A percentile compares a stretch with the other conserved stretches of the same genome.
Evolutionary conservation across 352 stramenopile species (phyloP).

Genomic region (Pythium guiyangense): DNA sequence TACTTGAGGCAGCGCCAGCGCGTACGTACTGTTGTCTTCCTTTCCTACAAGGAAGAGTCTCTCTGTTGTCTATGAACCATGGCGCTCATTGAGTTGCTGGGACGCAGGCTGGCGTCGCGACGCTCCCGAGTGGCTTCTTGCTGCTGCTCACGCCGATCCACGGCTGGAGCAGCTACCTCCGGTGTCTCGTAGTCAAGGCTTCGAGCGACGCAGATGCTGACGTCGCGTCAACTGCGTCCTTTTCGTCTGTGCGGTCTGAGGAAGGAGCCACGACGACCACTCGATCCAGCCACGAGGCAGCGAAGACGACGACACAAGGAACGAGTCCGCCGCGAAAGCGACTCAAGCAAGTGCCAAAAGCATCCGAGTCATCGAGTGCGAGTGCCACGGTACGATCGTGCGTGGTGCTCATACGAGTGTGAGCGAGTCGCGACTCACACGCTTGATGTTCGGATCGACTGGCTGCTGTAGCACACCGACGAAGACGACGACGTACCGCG

Average conservation of each 20-base stretch:
- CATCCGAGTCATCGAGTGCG: background rate
- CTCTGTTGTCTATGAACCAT: background rate
- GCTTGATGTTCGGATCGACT: background rate
- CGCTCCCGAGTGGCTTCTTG: constrained; percentile 34
- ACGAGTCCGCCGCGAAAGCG: constrained; percentile 4
- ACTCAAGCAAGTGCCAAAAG: background rate
- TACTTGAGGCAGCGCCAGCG: constrained; percentile 53
- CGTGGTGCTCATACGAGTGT: too few relatives aligned
- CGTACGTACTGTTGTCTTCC: constrained; percentile 17
- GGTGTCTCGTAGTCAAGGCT: constrained; percentile 48
- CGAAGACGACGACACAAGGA: background rate
- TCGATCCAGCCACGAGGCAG: background rate
- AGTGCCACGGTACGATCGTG: too few relatives aligned
- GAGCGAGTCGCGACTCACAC: too few relatives aligned
- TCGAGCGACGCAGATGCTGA: constrained; percentile 2
- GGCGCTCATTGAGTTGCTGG: background rate
- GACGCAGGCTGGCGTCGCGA: constrained; percentile 48
- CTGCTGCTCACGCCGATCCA: constrained; percentile 51
- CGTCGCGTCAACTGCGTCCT: background rate
- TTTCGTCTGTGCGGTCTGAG: constrained; percentile 1
- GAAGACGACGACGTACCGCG: background rate
- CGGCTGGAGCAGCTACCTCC: constrained; percentile 30
- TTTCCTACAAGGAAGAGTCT: background rate
- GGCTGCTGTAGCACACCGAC: background rate
- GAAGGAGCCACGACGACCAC: background rate